Percentiles rank a stretch among this genome's conserved stretches.
Evolutionary conservation across 106 monocot species (phyloP).

Genomic region (Platanthera zijinensis): DNA sequence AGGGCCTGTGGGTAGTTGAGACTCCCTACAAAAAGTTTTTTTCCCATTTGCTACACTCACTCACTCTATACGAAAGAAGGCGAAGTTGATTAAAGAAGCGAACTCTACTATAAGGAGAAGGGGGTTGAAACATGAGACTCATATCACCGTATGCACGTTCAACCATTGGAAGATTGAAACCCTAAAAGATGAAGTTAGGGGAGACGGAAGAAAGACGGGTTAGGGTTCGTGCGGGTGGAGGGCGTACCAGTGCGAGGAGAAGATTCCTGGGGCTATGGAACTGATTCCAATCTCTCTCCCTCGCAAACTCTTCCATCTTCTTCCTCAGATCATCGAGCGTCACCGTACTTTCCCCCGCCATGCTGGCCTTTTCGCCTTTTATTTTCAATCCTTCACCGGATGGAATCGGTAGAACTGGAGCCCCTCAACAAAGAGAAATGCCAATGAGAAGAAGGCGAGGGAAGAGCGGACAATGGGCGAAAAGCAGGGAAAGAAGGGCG

Average conservation of each 20-base stretch:
- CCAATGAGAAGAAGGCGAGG: neutral
- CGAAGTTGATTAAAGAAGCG: neutral
- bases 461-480: neutral
- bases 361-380: neutral
- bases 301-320: conserved; percentile 81
- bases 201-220: neutral
- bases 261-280: conserved; percentile 87
- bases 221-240: neutral
- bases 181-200: neutral
- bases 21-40: no score
- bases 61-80: neutral
- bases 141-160: neutral
- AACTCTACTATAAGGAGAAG: neutral
- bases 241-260: conserved; percentile 63
- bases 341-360: neutral
- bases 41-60: no score
- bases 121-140: neutral
- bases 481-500: neutral
- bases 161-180: neutral
- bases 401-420: neutral
- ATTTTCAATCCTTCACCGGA: neutral
- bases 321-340: conserved; percentile 46
- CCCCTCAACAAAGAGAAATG: neutral
- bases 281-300: conserved; percentile 88
- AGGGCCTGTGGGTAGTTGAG: no score